Evolutionary conservation across 345 rosid genomes (phyloP).

Genomic region (Abelmoschus esculentus): DNA sequence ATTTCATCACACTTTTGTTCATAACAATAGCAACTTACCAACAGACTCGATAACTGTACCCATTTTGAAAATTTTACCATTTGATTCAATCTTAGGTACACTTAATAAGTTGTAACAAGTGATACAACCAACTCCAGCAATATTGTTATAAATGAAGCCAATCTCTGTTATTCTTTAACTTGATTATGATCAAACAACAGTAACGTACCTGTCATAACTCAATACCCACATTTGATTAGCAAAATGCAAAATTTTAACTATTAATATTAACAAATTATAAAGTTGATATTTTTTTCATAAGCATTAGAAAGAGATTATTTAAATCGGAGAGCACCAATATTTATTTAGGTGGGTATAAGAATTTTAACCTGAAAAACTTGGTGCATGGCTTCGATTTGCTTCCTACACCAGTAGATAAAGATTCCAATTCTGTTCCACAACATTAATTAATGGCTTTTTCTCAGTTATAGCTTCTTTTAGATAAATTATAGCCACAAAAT

Average conservation of each 20-base stretch:
- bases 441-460: conserved; percentile 47
- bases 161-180: conserved; percentile 27
- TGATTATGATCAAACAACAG: conserved; percentile 13
- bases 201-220: background rate
- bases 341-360: conserved; percentile 47
- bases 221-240: conserved; percentile 16
- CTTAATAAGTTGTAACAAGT: background rate
- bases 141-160: conserved; percentile 18
- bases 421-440: conserved; percentile 82
- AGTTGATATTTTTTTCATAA: conserved; percentile 10
- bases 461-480: conserved; percentile 15
- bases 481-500: background rate
- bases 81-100: background rate
- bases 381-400: conserved; percentile 99
- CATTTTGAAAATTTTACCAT: background rate
- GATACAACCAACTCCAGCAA: conserved; percentile 8
- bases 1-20: background rate
- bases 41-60: conserved; percentile 1
- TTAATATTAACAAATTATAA: conserved; percentile 10
- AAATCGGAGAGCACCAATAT: conserved; percentile 5
- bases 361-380: conserved; percentile 98
- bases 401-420: conserved; percentile 71
- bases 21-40: conserved; percentile 13
- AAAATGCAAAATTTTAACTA: conserved; percentile 5
- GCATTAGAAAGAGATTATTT: background rate